Percentiles rank a stretch among this genome's conserved stretches.
Conservation (phyloP, 2,329 filamentous ascomycete genomes). For the Torrubiella hemipterigena region DNA sequence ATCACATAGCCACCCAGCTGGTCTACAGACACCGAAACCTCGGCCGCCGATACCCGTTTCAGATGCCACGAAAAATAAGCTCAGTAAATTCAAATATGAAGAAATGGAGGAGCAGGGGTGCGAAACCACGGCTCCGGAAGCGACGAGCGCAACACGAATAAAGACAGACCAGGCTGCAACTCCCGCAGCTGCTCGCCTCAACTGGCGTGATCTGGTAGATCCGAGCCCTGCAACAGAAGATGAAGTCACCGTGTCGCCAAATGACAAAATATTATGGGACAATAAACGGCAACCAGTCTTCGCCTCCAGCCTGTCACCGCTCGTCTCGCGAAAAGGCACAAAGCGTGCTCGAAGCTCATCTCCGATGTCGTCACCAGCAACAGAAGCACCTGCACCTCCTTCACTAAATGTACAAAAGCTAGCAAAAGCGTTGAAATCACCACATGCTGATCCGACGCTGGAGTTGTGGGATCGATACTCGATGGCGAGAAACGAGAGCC, state of each 20-base stretch:
- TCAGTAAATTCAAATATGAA: slow-evolving; percentile 41
- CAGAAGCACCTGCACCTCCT: slow-evolving; percentile 25
- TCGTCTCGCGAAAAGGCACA: slow-evolving; percentile 36
- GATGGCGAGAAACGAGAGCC: slow-evolving; percentile 28
- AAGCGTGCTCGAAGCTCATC: slow-evolving; percentile 68
- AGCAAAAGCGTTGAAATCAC: slow-evolving; percentile 48
- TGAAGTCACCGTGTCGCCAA: slow-evolving; percentile 39
- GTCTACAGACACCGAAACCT: slow-evolving; percentile 19
- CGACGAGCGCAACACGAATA: neutral
- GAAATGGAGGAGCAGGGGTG: slow-evolving; percentile 8
- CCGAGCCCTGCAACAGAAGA: slow-evolving; percentile 28
- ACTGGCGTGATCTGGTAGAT: slow-evolving; percentile 47
- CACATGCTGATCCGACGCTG: slow-evolving; percentile 58
- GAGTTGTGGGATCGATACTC: slow-evolving; percentile 72
- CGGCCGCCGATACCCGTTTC: slow-evolving; percentile 38
- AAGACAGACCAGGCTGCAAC: slow-evolving; percentile 18
- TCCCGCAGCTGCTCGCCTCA: slow-evolving; percentile 38
- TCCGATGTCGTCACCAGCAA: slow-evolving; percentile 53
- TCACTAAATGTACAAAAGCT: slow-evolving; percentile 47
- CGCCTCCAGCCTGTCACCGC: slow-evolving; percentile 31
- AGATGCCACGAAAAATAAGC: slow-evolving; percentile 46
- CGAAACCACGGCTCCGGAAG: slow-evolving; percentile 4
- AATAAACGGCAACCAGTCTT: slow-evolving; percentile 31
- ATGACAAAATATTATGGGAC: slow-evolving; percentile 51
- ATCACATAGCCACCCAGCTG: slow-evolving; percentile 37